Evolutionary conservation across 768 basidiomycete genomes (phyloP).

Genomic region (Boletus vermiculosoides): DNA sequence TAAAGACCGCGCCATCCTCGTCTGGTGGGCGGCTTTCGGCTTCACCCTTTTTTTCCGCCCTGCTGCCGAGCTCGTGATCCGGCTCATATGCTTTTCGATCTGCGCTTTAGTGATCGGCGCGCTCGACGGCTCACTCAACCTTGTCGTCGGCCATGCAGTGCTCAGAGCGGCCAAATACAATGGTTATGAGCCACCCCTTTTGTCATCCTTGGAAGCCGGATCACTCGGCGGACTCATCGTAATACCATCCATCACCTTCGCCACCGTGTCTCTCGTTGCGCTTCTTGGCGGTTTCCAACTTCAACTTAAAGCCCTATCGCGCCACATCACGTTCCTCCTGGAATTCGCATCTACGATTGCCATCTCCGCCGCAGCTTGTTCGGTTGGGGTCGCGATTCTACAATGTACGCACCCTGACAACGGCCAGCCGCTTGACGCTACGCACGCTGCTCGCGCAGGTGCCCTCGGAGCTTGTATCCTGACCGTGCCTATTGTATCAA

Average conservation of each 20-base stretch:
- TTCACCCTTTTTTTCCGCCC: conserved; percentile 10
- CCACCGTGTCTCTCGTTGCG: background rate
- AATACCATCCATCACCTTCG: conserved; percentile 7
- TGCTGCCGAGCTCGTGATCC: conserved; percentile 7
- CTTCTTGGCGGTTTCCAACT: background rate
- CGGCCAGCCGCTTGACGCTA: background rate
- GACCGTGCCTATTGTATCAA: conserved; percentile 4
- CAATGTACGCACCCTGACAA: background rate
- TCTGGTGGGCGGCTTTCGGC: conserved; percentile 17
- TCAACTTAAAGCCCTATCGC: background rate
- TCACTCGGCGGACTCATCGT: conserved; percentile 15
- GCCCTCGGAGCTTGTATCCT: conserved; percentile 12
- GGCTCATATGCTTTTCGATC: conserved; percentile 1
- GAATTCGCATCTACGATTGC: conserved; percentile 10
- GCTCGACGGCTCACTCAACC: conserved; percentile 8
- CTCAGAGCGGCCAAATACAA: conserved; percentile 9
- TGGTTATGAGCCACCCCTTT: conserved; percentile 9
- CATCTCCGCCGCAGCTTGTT: conserved; percentile 13
- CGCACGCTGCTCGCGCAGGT: conserved; percentile 17
- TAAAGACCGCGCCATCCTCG: conserved; percentile 5
- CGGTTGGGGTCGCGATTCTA: conserved; percentile 9
- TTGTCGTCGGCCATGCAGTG: conserved; percentile 13
- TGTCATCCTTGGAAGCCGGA: conserved; percentile 12
- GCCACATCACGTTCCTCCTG: conserved; percentile 3
- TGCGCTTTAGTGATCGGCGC: conserved; percentile 6